phyloP scores from a whole-genome alignment of 2,329 filamentous ascomycete species.

The Didymellaceae sp. region DNA sequence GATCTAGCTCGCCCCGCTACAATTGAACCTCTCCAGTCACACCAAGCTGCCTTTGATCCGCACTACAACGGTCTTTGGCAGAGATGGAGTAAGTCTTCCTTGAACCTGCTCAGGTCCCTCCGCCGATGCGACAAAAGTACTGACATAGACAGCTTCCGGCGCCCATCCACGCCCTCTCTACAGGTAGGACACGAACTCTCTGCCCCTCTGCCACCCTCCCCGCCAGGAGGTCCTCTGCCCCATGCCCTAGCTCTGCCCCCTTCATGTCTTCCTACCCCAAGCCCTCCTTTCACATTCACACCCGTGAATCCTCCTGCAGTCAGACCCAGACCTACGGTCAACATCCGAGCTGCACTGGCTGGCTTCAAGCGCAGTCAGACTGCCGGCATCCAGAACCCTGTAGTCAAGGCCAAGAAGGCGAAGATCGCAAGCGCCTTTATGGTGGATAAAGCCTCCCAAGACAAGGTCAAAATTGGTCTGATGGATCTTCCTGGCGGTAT shows the following conservation, averaged over 20 bases:
- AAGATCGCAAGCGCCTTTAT: too few relatives aligned
- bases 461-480: constrained; percentile 20
- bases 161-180: background rate
- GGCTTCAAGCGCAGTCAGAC: constrained; percentile 5
- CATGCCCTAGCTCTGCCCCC: background rate
- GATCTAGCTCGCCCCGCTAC: too few relatives aligned
- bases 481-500: constrained; percentile 34
- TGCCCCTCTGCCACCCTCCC: background rate
- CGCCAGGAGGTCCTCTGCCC: background rate
- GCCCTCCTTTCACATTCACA: too few relatives aligned
- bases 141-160: constrained; percentile 1
- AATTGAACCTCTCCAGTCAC: too few relatives aligned
- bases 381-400: too few relatives aligned
- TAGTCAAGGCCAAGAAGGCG: too few relatives aligned
- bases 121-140: background rate
- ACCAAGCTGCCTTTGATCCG: too few relatives aligned
- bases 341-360: too few relatives aligned
- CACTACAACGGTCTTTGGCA: too few relatives aligned
- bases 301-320: too few relatives aligned
- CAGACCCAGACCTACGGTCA: too few relatives aligned
- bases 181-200: background rate
- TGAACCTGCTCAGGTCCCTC: background rate
- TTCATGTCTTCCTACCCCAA: background rate
- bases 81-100: constrained; percentile 4
- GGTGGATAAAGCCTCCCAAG: too few relatives aligned